Conservation (phyloP, 257 asterid genomes). For the Cinchona pubescens region DNA sequence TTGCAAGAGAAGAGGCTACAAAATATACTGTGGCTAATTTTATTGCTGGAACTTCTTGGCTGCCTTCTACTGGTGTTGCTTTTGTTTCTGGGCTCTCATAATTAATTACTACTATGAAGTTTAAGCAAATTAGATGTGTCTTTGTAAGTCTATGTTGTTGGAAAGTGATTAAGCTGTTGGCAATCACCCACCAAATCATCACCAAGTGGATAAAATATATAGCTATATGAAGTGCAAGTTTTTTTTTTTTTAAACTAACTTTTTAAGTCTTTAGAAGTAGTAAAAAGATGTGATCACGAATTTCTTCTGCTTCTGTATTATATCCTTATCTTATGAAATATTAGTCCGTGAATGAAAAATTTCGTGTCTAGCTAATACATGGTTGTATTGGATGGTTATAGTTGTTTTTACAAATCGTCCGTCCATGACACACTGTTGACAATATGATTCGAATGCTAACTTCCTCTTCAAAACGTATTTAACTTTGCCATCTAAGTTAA, state of each 20-base stretch:
- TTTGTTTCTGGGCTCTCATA: conserved; percentile 49
- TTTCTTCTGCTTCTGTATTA: neutral
- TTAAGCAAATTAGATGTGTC: neutral
- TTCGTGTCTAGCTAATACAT: no score
- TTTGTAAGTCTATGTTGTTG: neutral
- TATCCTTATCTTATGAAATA: neutral
- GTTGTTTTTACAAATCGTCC: no score
- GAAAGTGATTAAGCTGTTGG: neutral
- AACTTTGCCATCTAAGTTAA: no score
- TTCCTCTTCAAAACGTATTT: no score
- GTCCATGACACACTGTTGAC: no score
- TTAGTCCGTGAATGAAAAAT: no score
- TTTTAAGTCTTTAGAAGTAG: neutral
- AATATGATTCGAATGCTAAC: no score
- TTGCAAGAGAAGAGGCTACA: conserved; percentile 48
- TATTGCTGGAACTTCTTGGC: conserved; percentile 61
- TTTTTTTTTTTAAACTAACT: no score
- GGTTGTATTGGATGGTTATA: no score
- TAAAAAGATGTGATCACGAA: neutral
- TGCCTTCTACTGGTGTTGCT: conserved; percentile 67
- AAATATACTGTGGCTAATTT: conserved; percentile 51
- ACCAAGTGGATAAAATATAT: neutral
- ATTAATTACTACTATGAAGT: no score
- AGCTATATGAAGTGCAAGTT: neutral
- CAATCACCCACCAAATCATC: neutral